phyloP scores from a whole-genome alignment of 345 rosid genomes.

The Brassica incana region DNA sequence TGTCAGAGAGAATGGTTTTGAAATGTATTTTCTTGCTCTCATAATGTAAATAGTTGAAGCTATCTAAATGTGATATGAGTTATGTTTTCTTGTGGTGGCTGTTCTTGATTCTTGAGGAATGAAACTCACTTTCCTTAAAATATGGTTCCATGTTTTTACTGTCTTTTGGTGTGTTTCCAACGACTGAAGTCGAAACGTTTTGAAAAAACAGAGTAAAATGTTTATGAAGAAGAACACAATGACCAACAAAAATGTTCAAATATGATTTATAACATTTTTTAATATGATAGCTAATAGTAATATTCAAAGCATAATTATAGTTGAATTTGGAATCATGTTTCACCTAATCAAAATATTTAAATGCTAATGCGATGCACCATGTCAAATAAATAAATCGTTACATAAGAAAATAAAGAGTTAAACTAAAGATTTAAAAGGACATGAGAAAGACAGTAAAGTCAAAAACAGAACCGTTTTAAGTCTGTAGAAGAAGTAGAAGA shows the following conservation, averaged over 20 bases:
- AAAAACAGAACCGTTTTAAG: background rate
- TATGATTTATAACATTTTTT: background rate
- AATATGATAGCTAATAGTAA: background rate
- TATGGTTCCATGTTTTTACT: background rate
- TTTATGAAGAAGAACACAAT: background rate
- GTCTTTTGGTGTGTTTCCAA: background rate
- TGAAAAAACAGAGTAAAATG: background rate
- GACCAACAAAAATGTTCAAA: background rate
- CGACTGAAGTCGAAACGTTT: background rate
- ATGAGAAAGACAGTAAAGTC: background rate
- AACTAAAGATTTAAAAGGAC: background rate
- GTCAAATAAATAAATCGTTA: background rate
- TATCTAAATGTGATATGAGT: slow-evolving; percentile 7
- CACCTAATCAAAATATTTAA: slow-evolving; percentile 14
- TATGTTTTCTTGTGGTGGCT: background rate
- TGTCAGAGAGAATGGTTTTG: background rate
- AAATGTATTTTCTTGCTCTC: background rate
- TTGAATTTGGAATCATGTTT: slow-evolving; percentile 15
- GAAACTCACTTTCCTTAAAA: background rate
- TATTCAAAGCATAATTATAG: background rate
- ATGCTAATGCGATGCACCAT: background rate
- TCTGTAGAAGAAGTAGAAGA: background rate
- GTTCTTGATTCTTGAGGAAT: background rate
- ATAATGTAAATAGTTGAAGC: slow-evolving; percentile 29
- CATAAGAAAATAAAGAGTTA: background rate